Percentiles rank a stretch among this genome's conserved stretches.
phyloP scores from a whole-genome alignment of 176 grass and related monocot genomes.

The Hyparrhenia diplandra region DNA sequence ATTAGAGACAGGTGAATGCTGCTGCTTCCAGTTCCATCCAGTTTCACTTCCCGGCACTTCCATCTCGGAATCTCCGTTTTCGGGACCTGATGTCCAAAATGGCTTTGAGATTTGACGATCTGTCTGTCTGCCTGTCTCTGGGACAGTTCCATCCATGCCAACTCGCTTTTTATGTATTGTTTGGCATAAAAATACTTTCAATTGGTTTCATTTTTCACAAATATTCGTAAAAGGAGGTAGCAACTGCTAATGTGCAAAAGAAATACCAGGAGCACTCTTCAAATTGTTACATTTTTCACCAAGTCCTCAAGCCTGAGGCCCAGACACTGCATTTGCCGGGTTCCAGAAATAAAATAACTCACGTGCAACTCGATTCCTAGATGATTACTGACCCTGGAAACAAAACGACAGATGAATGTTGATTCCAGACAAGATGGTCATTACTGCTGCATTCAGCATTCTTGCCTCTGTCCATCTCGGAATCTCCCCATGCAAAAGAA shows the following conservation, averaged over 20 bases:
- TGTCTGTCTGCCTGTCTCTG: background rate
- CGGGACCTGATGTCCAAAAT: background rate
- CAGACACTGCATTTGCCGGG: no score
- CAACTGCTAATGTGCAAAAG: no score
- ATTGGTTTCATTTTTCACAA: no score
- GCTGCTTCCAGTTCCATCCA: background rate
- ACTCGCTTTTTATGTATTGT: background rate
- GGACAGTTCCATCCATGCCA: background rate
- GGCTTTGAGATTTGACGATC: background rate
- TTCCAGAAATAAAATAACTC: no score
- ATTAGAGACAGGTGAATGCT: no score
- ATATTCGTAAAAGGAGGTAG: no score
- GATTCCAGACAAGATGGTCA: background rate
- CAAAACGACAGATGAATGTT: background rate
- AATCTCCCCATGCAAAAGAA: no score
- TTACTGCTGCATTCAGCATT: background rate
- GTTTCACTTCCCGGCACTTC: background rate
- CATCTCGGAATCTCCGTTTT: background rate
- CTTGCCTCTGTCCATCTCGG: background rate
- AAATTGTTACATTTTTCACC: no score
- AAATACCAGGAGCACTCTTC: no score
- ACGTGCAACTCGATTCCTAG: no score
- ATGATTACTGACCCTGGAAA: background rate
- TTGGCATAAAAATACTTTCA: no score
- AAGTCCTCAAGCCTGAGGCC: no score